These are phyloP conservation scores for Avena eriantha DNA, from an alignment of 176 grass and related monocot species.

Conservation along the genomic window DNA sequence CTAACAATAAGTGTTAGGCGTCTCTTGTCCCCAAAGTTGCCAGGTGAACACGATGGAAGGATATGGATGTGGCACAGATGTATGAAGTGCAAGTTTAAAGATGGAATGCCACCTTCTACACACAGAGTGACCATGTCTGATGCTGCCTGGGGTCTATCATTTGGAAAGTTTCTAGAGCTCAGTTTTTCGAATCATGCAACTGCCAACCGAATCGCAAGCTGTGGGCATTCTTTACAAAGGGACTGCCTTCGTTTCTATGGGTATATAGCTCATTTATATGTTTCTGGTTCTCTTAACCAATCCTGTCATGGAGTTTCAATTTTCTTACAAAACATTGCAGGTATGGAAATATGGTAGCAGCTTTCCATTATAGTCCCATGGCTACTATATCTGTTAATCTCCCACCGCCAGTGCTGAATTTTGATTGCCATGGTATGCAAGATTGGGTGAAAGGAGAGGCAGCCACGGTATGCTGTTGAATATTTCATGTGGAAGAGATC, in stretches of 20 bases:
- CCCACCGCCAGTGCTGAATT: conserved; percentile 73
- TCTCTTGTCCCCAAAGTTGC: conserved; percentile 58
- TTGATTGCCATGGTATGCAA: conserved; percentile 55
- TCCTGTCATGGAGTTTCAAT: conserved; percentile 28
- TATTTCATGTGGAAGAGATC: conserved; percentile 18
- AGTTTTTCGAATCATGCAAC: conserved; percentile 88
- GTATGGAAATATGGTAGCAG: conserved; percentile 87
- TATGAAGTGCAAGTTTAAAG: conserved; percentile 70
- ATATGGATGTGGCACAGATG: conserved; percentile 99
- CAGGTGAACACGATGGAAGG: conserved; percentile 79
- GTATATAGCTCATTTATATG: conserved; percentile 51
- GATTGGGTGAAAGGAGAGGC: conserved; percentile 88
- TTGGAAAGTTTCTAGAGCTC: conserved; percentile 97
- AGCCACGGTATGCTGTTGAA: conserved; percentile 62
- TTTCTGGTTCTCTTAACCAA: not conserved
- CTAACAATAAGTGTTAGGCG: conserved; percentile 77
- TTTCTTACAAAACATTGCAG: conserved; percentile 53
- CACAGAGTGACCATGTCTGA: conserved; percentile 87
- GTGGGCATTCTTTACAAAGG: conserved; percentile 89
- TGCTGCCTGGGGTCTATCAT: conserved; percentile 90
- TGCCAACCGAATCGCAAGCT: conserved; percentile 84
- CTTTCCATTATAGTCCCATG: conserved; percentile 81
- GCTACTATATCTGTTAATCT: conserved; percentile 80
- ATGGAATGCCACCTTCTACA: conserved; percentile 76
- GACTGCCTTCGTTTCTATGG: conserved; percentile 93